Evolutionary conservation across 2,329 filamentous ascomycete species (phyloP), one percentile per base, ranked within the genome.

Genomic region (Aspergillus ibericus): DNA sequence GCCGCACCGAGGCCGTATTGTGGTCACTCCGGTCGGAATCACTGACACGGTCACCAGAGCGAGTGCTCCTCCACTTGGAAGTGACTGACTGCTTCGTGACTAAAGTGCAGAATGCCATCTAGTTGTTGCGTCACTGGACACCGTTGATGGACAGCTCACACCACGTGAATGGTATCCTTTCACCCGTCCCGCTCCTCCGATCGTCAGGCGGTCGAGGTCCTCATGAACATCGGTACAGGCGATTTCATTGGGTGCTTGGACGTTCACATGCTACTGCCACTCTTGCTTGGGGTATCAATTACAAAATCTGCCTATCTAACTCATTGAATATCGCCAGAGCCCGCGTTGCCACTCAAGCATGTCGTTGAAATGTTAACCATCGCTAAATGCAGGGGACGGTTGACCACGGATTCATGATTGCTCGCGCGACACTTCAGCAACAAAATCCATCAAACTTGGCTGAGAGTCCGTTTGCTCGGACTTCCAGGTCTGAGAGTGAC

Each of bases 381-480:
- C 29, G 29, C 29, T 32, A 32, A 2, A 32, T 32, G 29, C 29
- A 32, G 12, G 8, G 29, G 4, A 32, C 2, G 9, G 2, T 32
- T 10, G 7, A 29, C 4, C 27, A 29, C 32, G 18, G 29, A 3
- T 16, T 53, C 22, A 53, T 5, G 36, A 32, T 36, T 32, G 25
- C 7, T 53, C 42, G n/a, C 53, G 59, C n/a, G 63, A 65, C 10
- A 63, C 59, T 25, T 61, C 62, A 7, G 59, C 47, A 22, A 69
- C 60, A 58, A 72, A 73, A 0, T 72, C 70, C 63, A 70, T 67
- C 53, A 73, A 42, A 5, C 64, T 66, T 4, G 55, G 53, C 16
- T 59, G 42, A 13, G 60, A 16, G 12, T n/a, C 32, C 2, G 34
- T 20, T 12, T 47, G 34, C 6, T 64, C 58, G 2, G 58, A 55